These are phyloP conservation scores for Neurospora discreta DNA, from an alignment of 495 filamentous ascomycete species.

Conservation along the genomic window DNA sequence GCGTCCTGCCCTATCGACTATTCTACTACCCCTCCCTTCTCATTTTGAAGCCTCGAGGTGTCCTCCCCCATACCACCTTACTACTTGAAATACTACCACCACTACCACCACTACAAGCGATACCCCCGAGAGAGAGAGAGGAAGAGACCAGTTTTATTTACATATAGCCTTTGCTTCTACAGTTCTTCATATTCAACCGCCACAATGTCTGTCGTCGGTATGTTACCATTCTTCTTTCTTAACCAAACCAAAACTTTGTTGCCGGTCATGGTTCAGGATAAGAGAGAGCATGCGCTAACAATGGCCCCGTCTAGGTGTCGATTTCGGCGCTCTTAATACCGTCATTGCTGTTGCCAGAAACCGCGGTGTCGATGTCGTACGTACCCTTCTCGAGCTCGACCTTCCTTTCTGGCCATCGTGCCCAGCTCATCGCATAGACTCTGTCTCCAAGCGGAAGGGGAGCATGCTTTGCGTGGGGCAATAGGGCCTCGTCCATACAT, in stretches of 20 bases:
- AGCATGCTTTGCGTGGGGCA: neutral
- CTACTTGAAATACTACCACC: neutral
- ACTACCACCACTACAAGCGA: neutral
- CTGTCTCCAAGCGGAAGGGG: neutral
- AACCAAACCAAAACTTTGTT: neutral
- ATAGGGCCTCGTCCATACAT: neutral
- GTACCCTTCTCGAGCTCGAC: slow-evolving; percentile 29
- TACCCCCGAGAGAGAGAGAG: neutral
- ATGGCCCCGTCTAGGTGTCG: slow-evolving; percentile 47
- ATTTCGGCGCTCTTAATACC: slow-evolving; percentile 95
- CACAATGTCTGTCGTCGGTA: slow-evolving; percentile 43
- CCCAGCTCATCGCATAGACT: neutral
- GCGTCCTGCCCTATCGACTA: neutral
- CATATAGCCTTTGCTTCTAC: slow-evolving; percentile 1
- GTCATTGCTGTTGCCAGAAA: slow-evolving; percentile 96
- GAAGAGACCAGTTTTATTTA: slow-evolving; percentile 16
- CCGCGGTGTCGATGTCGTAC: slow-evolving; percentile 96
- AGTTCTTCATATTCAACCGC: slow-evolving; percentile 15
- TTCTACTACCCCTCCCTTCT: neutral
- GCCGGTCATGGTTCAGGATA: neutral
- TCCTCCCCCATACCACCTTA: neutral
- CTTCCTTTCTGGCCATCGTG: neutral
- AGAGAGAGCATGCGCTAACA: neutral
- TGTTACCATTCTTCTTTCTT: slow-evolving; percentile 1
- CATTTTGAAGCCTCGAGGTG: slow-evolving; percentile 1